phyloP scores from a whole-genome alignment of 1,284 basidiomycete genomes.

The Ceratobasidium papillatum region DNA sequence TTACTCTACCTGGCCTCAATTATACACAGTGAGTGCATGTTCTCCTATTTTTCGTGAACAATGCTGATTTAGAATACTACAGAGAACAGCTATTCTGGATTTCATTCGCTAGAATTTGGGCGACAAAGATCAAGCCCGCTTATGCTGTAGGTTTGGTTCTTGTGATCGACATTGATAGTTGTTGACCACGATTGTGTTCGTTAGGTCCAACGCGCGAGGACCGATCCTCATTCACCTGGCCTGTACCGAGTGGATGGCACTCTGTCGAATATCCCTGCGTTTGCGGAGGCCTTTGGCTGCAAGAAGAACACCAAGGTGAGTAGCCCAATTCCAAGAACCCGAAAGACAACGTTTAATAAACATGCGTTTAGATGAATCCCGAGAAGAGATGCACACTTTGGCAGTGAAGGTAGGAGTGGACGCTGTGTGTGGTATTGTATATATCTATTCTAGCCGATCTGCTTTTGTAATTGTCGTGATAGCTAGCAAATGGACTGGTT shows the following conservation, averaged over 20 bases:
- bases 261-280: slow-evolving; percentile 79
- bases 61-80: not conserved
- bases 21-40: slow-evolving; percentile 60
- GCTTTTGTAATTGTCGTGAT: slow-evolving; percentile 15
- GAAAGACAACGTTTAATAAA: slow-evolving; percentile 22
- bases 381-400: slow-evolving; percentile 76
- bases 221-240: slow-evolving; percentile 88
- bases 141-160: slow-evolving; percentile 61
- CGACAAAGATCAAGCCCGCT: slow-evolving; percentile 74
- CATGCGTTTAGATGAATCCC: slow-evolving; percentile 67
- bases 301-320: slow-evolving; percentile 71
- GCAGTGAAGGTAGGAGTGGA: slow-evolving; percentile 49
- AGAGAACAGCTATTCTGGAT: slow-evolving; percentile 94
- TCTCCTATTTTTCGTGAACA: not conserved
- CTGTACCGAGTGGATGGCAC: slow-evolving; percentile 84
- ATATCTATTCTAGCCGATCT: slow-evolving; percentile 35
- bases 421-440: not conserved
- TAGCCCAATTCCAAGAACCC: slow-evolving; percentile 5
- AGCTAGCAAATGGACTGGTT: slow-evolving; percentile 3
- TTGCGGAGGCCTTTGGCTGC: slow-evolving; percentile 80
- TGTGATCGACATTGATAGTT: not conserved
- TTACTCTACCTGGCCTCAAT: slow-evolving; percentile 81
- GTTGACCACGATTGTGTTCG: not conserved
- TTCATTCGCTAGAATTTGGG: slow-evolving; percentile 82
- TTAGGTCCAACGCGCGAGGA: slow-evolving; percentile 78